These are phyloP conservation scores for Pseudopyrenochaeta lycopersici DNA, from an alignment of 2,329 filamentous ascomycete genomes.

Conservation along the genomic window DNA sequence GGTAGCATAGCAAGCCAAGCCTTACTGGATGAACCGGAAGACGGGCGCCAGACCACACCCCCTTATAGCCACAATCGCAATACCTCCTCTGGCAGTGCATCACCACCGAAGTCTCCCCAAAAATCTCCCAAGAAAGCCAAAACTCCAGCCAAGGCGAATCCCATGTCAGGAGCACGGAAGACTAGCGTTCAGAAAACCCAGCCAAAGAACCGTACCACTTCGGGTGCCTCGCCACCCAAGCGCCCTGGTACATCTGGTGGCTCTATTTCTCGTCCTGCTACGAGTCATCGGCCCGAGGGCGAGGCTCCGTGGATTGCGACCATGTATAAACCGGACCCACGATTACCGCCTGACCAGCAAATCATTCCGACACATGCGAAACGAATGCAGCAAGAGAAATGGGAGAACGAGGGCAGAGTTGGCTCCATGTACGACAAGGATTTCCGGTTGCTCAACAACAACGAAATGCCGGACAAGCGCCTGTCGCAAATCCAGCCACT, in stretches of 20 bases:
- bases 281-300: conserved; percentile 82
- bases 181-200: conserved; percentile 36
- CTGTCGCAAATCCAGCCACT: conserved; percentile 42
- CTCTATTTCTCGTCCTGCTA: conserved; percentile 61
- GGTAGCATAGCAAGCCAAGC: conserved; percentile 67
- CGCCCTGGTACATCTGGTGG: conserved; percentile 72
- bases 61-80: conserved; percentile 31
- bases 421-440: conserved; percentile 87
- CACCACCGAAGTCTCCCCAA: conserved; percentile 39
- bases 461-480: conserved; percentile 57
- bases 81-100: conserved; percentile 31
- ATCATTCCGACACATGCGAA: conserved; percentile 93
- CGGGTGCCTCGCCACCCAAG: conserved; percentile 54
- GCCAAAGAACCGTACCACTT: conserved; percentile 47
- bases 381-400: conserved; percentile 90
- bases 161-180: conserved; percentile 47
- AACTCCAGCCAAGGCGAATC: conserved; percentile 46
- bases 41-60: conserved; percentile 31
- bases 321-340: conserved; percentile 94
- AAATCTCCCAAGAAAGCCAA: conserved; percentile 52
- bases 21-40: conserved; percentile 59
- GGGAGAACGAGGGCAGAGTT: conserved; percentile 90
- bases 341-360: conserved; percentile 92
- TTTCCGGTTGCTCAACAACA: conserved; percentile 79
- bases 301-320: conserved; percentile 95